A percentile compares a stretch with the other conserved stretches of the same genome.
Conservation (phyloP, 202 grass and related monocot genomes). For the Zizania palustris region DNA sequence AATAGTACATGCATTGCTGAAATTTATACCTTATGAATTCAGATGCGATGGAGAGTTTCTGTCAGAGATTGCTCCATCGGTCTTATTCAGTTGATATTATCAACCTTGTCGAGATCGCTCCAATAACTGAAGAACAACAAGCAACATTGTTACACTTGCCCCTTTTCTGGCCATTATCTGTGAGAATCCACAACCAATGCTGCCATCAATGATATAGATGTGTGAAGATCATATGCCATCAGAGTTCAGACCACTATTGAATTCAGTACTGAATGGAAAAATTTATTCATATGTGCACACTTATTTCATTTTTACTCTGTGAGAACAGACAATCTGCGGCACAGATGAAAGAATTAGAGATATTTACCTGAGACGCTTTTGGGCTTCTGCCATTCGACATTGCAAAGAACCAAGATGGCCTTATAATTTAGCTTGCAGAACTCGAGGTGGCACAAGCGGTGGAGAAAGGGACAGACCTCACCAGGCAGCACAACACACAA, state of each 20-base stretch:
- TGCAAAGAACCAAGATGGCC: constrained; percentile 62
- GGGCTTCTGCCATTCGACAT: constrained; percentile 48
- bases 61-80: constrained; percentile 78
- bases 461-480: too few relatives aligned
- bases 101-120: constrained; percentile 66
- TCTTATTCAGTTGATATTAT: constrained; percentile 69
- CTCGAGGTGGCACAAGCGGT: too few relatives aligned
- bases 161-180: neutral
- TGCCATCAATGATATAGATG: constrained; percentile 38
- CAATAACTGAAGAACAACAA: constrained; percentile 67
- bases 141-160: constrained; percentile 13
- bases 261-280: constrained; percentile 38
- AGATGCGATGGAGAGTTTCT: constrained; percentile 56
- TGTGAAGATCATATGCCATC: constrained; percentile 20
- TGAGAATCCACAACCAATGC: constrained; percentile 39
- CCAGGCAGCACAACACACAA: too few relatives aligned
- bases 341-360: constrained; percentile 19
- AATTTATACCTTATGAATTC: constrained; percentile 49
- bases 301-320: constrained; percentile 44
- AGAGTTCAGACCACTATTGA: too few relatives aligned
- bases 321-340: neutral
- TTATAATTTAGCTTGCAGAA: too few relatives aligned
- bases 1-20: neutral
- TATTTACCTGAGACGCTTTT: constrained; percentile 65
- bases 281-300: too few relatives aligned